These are phyloP conservation scores for Remersonia thermophila DNA, from an alignment of 2,329 filamentous ascomycete species.

Conservation along the genomic window DNA sequence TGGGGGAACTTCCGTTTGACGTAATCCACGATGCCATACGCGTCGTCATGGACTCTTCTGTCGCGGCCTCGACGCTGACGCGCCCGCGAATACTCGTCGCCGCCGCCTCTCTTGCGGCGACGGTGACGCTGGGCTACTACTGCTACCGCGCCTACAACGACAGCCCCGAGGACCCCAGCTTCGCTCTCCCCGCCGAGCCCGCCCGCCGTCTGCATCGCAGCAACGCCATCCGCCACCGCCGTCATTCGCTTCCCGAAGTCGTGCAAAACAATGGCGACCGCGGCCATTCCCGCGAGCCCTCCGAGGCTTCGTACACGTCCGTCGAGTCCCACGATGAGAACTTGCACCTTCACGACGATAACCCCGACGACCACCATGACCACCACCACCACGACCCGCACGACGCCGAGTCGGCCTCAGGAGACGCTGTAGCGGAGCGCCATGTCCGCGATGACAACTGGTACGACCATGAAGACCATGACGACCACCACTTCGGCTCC, in stretches of 20 bases:
- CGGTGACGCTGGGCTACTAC: conserved; percentile 46
- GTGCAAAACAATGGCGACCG: conserved; percentile 3
- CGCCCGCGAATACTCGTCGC: conserved; percentile 44
- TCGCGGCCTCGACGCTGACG: conserved; percentile 40
- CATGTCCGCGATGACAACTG: conserved; percentile 33
- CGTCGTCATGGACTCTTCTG: conserved; percentile 19
- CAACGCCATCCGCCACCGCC: conserved; percentile 49
- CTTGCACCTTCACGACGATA: conserved; percentile 27
- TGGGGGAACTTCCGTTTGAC: neutral
- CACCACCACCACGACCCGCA: conserved; percentile 21
- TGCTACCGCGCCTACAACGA: conserved; percentile 32
- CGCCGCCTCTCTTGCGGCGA: conserved; percentile 41
- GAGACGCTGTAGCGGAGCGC: conserved; percentile 24
- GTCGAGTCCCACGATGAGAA: conserved; percentile 24
- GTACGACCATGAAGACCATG: conserved; percentile 32
- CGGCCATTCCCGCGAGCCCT: conserved; percentile 20
- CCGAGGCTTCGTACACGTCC: conserved; percentile 30
- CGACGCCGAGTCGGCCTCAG: conserved; percentile 2
- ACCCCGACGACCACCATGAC: conserved; percentile 17
- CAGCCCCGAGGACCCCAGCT: conserved; percentile 12
- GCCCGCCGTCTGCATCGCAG: conserved; percentile 45
- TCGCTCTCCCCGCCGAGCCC: conserved; percentile 3
- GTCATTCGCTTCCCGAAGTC: conserved; percentile 13
- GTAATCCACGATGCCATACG: conserved; percentile 12
- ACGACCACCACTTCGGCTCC: conserved; percentile 26